Evolutionary conservation across 2,329 filamentous ascomycete genomes (phyloP).

Genomic region (Beauveria varroae): DNA sequence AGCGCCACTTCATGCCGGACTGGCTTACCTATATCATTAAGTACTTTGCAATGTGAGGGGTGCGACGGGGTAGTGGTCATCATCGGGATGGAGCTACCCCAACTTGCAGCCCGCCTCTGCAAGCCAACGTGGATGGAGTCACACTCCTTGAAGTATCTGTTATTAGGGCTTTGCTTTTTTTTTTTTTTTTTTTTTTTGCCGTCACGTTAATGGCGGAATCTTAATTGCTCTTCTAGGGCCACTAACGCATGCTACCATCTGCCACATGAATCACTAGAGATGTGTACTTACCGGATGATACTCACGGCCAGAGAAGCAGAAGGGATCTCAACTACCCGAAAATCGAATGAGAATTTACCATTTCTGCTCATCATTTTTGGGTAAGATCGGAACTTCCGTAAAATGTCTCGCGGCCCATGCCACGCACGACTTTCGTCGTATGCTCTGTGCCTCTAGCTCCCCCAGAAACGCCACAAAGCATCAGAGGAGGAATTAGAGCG

Average conservation of each 20-base stretch:
- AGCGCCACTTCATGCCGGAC: neutral
- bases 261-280: too few relatives aligned
- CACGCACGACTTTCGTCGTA: neutral
- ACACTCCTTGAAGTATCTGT: neutral
- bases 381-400: neutral
- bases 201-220: neutral
- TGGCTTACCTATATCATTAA: neutral
- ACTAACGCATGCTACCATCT: too few relatives aligned
- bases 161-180: neutral
- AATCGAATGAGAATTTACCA: too few relatives aligned
- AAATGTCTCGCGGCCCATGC: neutral
- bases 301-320: too few relatives aligned
- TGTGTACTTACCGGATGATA: too few relatives aligned
- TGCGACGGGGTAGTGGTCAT: neutral
- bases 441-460: neutral
- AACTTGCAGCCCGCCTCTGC: neutral
- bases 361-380: too few relatives aligned
- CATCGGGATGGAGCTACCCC: constrained; percentile 3
- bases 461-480: neutral
- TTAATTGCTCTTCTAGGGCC: too few relatives aligned
- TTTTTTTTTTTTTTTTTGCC: too few relatives aligned
- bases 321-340: too few relatives aligned
- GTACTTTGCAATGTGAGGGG: constrained; percentile 2
- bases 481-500: neutral
- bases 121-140: neutral